phyloP scores from a whole-genome alignment of 2,329 filamentous ascomycete species.

The Biscogniauxia sp. region DNA sequence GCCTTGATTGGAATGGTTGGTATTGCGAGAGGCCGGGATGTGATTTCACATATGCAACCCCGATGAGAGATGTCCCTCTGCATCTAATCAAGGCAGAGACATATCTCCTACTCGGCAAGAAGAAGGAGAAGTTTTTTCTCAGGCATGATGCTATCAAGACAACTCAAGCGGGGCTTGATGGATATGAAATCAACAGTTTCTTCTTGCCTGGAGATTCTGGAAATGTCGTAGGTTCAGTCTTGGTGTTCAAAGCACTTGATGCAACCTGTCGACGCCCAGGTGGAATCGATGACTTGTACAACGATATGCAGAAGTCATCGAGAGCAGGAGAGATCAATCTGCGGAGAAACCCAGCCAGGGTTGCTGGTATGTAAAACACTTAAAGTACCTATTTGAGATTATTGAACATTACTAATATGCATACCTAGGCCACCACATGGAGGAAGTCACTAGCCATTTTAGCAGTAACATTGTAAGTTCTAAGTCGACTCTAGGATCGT shows the following conservation, averaged over 20 bases:
- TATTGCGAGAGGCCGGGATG: conserved; percentile 54
- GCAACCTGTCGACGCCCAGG: conserved; percentile 46
- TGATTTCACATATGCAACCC: conserved; percentile 40
- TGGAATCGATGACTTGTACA: conserved; percentile 63
- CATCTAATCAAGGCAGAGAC: conserved; percentile 19
- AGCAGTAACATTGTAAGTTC: conserved; percentile 49
- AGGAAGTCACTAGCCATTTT: conserved; percentile 51
- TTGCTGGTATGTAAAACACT: conserved; percentile 32
- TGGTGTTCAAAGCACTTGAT: conserved; percentile 56
- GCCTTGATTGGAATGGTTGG: conserved; percentile 62
- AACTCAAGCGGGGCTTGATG: conserved; percentile 15
- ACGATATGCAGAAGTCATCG: conserved; percentile 38
- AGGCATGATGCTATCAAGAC: conserved; percentile 1
- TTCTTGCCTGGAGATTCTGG: conserved; percentile 41
- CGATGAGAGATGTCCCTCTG: conserved; percentile 23
- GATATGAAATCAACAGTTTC: conserved; percentile 34
- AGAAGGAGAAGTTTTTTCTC: not conserved
- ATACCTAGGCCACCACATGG: conserved; percentile 34
- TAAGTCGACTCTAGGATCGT: not conserved
- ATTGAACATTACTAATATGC: conserved; percentile 22
- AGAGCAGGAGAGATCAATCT: conserved; percentile 41
- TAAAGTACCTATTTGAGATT: conserved; percentile 1
- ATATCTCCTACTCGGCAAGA: not conserved
- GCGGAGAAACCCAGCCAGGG: conserved; percentile 39
- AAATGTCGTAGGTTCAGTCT: conserved; percentile 46